Percentiles rank a stretch among this genome's conserved stretches.
phyloP scores from a whole-genome alignment of 1,284 basidiomycete genomes.

The Cutaneotrichosporon sp. region DNA sequence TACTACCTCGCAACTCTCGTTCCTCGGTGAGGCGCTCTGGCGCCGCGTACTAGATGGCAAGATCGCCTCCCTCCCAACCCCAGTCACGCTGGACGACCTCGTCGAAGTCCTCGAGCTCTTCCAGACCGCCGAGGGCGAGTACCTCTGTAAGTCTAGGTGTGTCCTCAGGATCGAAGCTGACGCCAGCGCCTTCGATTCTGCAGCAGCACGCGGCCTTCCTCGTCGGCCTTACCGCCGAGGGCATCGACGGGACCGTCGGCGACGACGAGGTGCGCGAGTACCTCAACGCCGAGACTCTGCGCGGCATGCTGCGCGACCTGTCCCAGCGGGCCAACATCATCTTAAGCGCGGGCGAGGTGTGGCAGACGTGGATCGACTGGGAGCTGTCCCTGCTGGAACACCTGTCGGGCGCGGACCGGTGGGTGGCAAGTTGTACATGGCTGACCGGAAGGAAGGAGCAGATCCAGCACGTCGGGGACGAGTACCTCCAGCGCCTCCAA shows the following conservation, averaged over 20 bases:
- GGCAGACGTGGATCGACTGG: slow-evolving; percentile 74
- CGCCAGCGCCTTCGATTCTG: slow-evolving; percentile 69
- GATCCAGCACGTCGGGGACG: slow-evolving; percentile 41
- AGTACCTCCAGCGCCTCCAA: slow-evolving; percentile 49
- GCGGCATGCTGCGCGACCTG: slow-evolving; percentile 62
- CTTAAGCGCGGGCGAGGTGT: slow-evolving; percentile 67
- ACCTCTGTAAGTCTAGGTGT: slow-evolving; percentile 66
- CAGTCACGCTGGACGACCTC: slow-evolving; percentile 56
- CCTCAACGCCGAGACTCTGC: slow-evolving; percentile 59
- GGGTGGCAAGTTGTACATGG: slow-evolving; percentile 17
- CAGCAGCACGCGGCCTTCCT: slow-evolving; percentile 70
- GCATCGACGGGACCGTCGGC: too few species aligned
- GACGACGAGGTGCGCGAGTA: slow-evolving; percentile 52
- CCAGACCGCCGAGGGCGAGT: slow-evolving; percentile 71
- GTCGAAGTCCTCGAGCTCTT: slow-evolving; percentile 65
- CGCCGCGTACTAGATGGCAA: slow-evolving; percentile 32
- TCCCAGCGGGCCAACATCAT: slow-evolving; percentile 59
- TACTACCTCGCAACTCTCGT: slow-evolving; percentile 26
- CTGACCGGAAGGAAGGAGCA: slow-evolving; percentile 32
- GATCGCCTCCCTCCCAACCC: slow-evolving; percentile 17
- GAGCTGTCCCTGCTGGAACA: slow-evolving; percentile 65
- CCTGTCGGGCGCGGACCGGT: slow-evolving; percentile 59
- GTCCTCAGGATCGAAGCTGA: slow-evolving; percentile 14
- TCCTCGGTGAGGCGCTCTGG: slow-evolving; percentile 45
- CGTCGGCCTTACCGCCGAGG: slow-evolving; percentile 46